Conservation (phyloP, 345 rosid genomes). For the Melaleuca quinquenervia region DNA sequence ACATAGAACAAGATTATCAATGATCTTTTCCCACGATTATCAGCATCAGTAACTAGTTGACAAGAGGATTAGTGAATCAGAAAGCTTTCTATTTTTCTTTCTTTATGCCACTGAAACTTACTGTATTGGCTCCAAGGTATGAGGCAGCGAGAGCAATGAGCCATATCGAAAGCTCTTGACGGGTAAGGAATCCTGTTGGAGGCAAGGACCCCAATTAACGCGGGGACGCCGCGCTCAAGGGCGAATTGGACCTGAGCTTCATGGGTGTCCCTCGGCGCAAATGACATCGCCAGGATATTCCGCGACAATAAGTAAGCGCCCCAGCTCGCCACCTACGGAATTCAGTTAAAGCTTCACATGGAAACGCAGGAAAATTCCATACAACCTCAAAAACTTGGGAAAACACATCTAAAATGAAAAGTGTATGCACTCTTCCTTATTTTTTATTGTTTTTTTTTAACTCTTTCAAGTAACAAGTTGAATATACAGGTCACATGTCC, state of each 20-base stretch:
- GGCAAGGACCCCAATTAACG: constrained; percentile 77
- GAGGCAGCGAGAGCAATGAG: constrained; percentile 97
- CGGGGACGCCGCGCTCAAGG: constrained; percentile 90
- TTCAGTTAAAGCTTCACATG: background rate
- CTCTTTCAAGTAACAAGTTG: too few species aligned
- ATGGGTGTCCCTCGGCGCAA: constrained; percentile 93
- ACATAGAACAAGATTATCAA: background rate
- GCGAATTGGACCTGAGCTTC: constrained; percentile 96
- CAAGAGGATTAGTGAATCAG: background rate
- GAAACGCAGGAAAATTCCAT: background rate
- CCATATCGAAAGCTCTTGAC: constrained; percentile 84
- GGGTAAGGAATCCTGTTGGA: constrained; percentile 84
- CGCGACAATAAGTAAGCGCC: constrained; percentile 77
- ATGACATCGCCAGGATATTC: constrained; percentile 61
- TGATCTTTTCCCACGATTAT: background rate
- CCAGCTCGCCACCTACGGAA: constrained; percentile 73
- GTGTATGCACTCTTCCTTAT: background rate
- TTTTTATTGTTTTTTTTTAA: too few species aligned
- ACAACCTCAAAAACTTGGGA: background rate
- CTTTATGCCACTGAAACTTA: constrained; percentile 4
- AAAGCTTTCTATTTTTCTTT: background rate
- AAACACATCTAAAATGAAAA: background rate
- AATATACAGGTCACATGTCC: too few species aligned
- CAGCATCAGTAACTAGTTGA: background rate
- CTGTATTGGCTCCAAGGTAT: constrained; percentile 82